Percentiles rank a stretch among this genome's conserved stretches.
These are phyloP conservation scores for Smallanthus sonchifolius DNA, from an alignment of 129 eudicot genomes.

Conservation along the genomic window DNA sequence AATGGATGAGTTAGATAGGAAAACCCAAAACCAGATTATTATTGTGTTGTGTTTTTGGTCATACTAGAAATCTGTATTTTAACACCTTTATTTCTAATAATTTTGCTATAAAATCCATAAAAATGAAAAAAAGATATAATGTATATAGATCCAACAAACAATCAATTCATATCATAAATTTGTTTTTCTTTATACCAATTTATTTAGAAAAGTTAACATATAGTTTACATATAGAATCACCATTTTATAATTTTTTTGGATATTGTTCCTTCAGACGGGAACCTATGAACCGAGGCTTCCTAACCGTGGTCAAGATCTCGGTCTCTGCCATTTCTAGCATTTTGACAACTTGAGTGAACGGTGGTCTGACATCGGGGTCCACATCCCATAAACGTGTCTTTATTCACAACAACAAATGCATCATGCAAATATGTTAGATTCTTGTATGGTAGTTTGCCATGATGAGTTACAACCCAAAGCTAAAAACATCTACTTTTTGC, in stretches of 20 bases:
- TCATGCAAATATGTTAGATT: constrained; percentile 97
- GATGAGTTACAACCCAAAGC: constrained; percentile 86
- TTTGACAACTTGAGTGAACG: constrained; percentile 65
- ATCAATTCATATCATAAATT: constrained; percentile 52
- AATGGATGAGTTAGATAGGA: too few relatives aligned
- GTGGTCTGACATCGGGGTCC: constrained; percentile 77
- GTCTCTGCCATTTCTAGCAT: constrained; percentile 88
- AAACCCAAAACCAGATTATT: too few relatives aligned
- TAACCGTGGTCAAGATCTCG: constrained; percentile 74
- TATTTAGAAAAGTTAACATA: constrained; percentile 76
- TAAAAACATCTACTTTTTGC: constrained; percentile 87
- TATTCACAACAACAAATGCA: constrained; percentile 92
- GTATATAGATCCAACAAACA: constrained; percentile 11
- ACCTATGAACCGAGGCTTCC: constrained; percentile 86
- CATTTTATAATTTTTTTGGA: constrained; percentile 25
- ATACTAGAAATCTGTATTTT: too few relatives aligned
- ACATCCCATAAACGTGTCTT: constrained; percentile 95
- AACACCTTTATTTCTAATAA: too few relatives aligned
- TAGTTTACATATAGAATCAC: constrained; percentile 46
- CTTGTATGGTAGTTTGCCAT: constrained; percentile 85
- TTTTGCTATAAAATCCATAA: constrained; percentile 22
- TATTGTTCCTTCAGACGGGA: constrained; percentile 38
- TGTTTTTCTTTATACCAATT: constrained; percentile 31
- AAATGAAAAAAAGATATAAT: constrained; percentile 16
- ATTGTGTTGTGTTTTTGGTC: too few relatives aligned